phyloP scores from a whole-genome alignment of 2,329 filamentous ascomycete species.

The Ascocoryne sarcoides region DNA sequence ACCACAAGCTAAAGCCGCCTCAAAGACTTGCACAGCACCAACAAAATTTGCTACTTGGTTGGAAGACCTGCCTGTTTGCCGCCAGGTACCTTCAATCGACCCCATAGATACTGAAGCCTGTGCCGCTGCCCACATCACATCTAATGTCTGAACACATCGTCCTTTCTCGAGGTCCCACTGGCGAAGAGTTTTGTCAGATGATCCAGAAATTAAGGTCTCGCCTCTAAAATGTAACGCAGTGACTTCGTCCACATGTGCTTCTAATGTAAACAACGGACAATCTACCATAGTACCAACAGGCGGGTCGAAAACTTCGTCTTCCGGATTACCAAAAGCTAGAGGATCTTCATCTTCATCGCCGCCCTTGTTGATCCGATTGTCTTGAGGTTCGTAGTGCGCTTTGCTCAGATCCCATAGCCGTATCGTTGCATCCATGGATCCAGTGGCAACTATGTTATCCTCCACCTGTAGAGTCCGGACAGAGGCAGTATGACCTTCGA shows the following conservation, averaged over 20 bases:
- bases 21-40: slow-evolving; percentile 89
- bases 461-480: slow-evolving; percentile 89
- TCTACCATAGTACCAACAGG: slow-evolving; percentile 77
- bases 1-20: slow-evolving; percentile 88
- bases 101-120: slow-evolving; percentile 68
- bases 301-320: slow-evolving; percentile 59
- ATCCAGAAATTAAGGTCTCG: slow-evolving; percentile 87
- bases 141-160: slow-evolving; percentile 93
- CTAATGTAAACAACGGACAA: slow-evolving; percentile 79
- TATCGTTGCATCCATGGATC: slow-evolving; percentile 90
- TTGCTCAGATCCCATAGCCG: slow-evolving; percentile 90
- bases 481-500: slow-evolving; percentile 92
- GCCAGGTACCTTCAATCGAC: slow-evolving; percentile 58
- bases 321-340: slow-evolving; percentile 60
- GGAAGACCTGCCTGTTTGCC: slow-evolving; percentile 55
- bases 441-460: slow-evolving; percentile 90
- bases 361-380: slow-evolving; percentile 42
- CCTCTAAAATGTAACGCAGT: slow-evolving; percentile 87
- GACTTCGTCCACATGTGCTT: slow-evolving; percentile 87
- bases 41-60: slow-evolving; percentile 79
- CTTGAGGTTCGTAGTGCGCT: slow-evolving; percentile 69
- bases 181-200: slow-evolving; percentile 90
- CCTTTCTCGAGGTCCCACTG: slow-evolving; percentile 98
- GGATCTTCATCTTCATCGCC: slow-evolving; percentile 55
- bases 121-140: slow-evolving; percentile 95